These are phyloP conservation scores for Flaveria linearis DNA, from an alignment of 129 eudicot species.

Conservation along the genomic window DNA sequence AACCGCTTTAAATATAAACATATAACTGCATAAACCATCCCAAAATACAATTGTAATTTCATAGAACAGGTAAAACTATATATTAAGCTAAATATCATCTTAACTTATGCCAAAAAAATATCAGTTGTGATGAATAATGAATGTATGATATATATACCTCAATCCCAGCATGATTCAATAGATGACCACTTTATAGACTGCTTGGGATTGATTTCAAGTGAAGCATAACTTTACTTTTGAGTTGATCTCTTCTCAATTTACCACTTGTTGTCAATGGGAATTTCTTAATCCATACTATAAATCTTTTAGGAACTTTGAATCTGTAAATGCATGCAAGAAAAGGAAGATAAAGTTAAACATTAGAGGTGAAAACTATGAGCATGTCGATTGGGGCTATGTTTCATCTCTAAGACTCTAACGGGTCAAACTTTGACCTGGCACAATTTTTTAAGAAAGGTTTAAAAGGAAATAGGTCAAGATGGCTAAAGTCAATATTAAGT, in stretches of 20 bases:
- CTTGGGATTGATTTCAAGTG: slow-evolving; percentile 41
- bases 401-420: neutral
- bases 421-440: neutral
- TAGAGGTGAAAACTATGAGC: neutral
- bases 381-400: neutral
- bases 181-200: slow-evolving; percentile 42
- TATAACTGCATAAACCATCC: slow-evolving; percentile 3
- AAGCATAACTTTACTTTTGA: slow-evolving; percentile 53
- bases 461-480: neutral
- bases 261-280: slow-evolving; percentile 80
- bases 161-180: neutral
- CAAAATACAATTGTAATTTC: neutral
- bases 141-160: neutral
- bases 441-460: neutral
- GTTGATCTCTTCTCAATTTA: slow-evolving; percentile 74
- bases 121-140: neutral
- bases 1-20: neutral
- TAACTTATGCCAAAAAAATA: neutral
- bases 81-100: neutral
- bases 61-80: neutral
- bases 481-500: neutral
- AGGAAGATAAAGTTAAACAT: neutral
- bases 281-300: slow-evolving; percentile 55
- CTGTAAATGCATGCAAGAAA: slow-evolving; percentile 44
- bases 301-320: slow-evolving; percentile 74